phyloP scores from a whole-genome alignment of 176 grass and related monocot species.

The Phoenix roebelenii region DNA sequence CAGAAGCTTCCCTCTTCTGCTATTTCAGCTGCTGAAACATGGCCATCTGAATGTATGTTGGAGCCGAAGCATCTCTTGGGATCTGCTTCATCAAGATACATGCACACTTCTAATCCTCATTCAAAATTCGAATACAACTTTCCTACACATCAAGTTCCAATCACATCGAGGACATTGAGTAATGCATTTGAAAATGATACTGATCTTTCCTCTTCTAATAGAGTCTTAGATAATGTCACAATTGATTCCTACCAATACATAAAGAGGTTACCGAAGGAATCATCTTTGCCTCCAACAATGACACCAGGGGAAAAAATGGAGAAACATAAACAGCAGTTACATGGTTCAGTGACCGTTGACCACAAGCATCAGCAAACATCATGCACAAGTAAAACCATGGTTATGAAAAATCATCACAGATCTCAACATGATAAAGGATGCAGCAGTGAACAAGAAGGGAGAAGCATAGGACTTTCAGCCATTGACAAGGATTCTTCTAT shows the following conservation, averaged over 20 bases:
- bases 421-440: conserved; percentile 23
- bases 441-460: conserved; percentile 18
- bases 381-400: conserved; percentile 24
- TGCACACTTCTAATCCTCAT: conserved; percentile 48
- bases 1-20: conserved; percentile 25
- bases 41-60: conserved; percentile 28
- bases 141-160: conserved; percentile 34
- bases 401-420: conserved; percentile 30
- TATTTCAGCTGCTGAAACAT: conserved; percentile 32
- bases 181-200: neutral
- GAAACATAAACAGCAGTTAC: conserved; percentile 18
- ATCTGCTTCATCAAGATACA: conserved; percentile 45
- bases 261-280: neutral
- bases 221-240: neutral
- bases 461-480: conserved; percentile 24
- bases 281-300: conserved; percentile 17
- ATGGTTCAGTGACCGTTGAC: conserved; percentile 11
- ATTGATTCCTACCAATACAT: neutral
- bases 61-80: conserved; percentile 40
- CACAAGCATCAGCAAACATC: conserved; percentile 31
- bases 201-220: neutral
- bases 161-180: conserved; percentile 22
- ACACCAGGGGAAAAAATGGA: conserved; percentile 32
- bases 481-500: conserved; percentile 34
- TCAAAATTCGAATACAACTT: conserved; percentile 27